Base-by-base conservation (phyloP, 140 eudicot genomes). In the Oenanthe javanica region DNA sequence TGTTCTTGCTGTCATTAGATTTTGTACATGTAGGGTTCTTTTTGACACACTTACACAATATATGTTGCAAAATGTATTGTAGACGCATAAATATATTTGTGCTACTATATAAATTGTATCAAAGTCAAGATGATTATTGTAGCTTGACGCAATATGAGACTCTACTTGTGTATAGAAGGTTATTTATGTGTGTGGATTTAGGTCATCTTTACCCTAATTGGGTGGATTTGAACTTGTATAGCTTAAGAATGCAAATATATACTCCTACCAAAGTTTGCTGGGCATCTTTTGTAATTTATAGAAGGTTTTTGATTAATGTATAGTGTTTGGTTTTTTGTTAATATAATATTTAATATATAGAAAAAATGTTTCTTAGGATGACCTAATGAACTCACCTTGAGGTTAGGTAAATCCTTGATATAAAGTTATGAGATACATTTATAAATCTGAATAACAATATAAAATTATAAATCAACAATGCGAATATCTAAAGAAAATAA, bases 1-100 rank as follows among this genome's bases (percentile, higher is more conserved):
- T 46, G 7, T 49, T 12, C 2, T 13, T n/a, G 31, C 6, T 13
- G 43, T 25, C 4, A 49, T 49, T 75, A 75, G 61, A 49, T 75
- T 49, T 48, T 75, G 79, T 75, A 49, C 45, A 75, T 75, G 12
- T 48, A 75, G 79, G 64, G 27, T 49, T 49, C n/a, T 49, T 46
- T 75, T 23, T 49, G 10, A 14, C 27, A 73, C 36, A 74, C 31
- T n/a, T 19, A 11, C 21, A n/a, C 49, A 38, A 71, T 42, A 15
- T 72, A 72, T 13, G 45, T 25, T 67, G 13, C 76, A 72, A 72
- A 13, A 36, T 67, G 74, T 31, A 72, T 0, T 16, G 76, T 72
- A 42, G 25, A 40, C 10, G 31, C 31, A 31, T 31, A 36, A 67
- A 3, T 3, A 31, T 67, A 67, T 12, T 12, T 31, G 74, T 36